phyloP scores from a whole-genome alignment of 192 early-diverging fungal species.

The Linnemannia exigua region DNA sequence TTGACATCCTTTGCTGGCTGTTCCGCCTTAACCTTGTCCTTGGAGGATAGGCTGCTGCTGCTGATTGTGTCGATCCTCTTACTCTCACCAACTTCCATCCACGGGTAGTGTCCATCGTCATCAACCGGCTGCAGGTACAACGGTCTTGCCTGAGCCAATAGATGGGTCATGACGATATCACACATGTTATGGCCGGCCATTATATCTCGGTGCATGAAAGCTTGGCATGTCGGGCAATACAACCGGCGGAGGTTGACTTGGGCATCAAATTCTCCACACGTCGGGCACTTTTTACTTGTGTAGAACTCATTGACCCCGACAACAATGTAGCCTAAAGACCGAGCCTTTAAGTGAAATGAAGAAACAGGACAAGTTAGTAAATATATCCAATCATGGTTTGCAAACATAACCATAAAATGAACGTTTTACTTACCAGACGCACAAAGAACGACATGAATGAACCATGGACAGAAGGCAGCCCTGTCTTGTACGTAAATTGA shows the following conservation, averaged over 20 bases:
- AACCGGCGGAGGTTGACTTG: constrained; percentile 1
- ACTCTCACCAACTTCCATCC: not conserved
- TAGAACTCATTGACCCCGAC: constrained; percentile 12
- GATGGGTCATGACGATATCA: not conserved
- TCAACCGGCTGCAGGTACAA: constrained; percentile 5
- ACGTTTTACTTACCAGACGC: not conserved
- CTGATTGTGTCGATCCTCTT: not conserved
- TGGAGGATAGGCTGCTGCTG: not conserved
- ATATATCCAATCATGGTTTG: not conserved
- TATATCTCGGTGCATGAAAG: not conserved
- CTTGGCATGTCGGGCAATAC: not conserved
- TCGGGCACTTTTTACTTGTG: constrained; percentile 9
- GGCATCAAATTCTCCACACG: constrained; percentile 2
- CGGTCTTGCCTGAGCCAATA: not conserved
- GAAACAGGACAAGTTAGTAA: not conserved
- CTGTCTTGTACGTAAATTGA: not conserved
- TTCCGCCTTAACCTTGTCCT: too few relatives aligned
- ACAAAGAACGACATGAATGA: constrained; percentile 1
- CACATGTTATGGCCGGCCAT: constrained; percentile 12
- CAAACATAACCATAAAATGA: not conserved
- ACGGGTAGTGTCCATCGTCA: not conserved
- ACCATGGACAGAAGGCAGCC: constrained; percentile 5
- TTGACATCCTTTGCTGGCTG: not conserved
- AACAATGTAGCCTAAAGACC: constrained; percentile 15
- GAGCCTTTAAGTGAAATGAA: not conserved